These are phyloP conservation scores for Lasiosphaeriaceae sp. DNA, from an alignment of 495 filamentous ascomycete species.

Conservation along the genomic window DNA sequence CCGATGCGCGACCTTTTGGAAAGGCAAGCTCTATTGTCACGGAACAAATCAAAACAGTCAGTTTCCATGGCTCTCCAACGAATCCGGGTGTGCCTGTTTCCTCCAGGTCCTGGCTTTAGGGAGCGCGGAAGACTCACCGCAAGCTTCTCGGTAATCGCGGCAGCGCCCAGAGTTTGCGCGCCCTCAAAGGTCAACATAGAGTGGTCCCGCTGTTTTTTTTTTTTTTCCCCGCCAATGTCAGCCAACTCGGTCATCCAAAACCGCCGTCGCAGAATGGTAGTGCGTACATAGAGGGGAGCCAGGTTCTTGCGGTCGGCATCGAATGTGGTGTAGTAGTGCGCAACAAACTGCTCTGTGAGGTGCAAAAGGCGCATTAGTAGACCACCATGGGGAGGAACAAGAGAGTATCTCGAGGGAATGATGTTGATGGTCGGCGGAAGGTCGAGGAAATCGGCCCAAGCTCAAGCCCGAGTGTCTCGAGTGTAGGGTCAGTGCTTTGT, in stretches of 20 bases:
- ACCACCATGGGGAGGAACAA: neutral
- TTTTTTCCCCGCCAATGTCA: neutral
- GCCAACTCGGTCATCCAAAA: neutral
- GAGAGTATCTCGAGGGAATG: neutral
- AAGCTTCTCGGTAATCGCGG: slow-evolving; percentile 71
- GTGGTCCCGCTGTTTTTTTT: slow-evolving; percentile 57
- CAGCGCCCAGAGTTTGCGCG: slow-evolving; percentile 51
- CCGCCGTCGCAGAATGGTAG: neutral
- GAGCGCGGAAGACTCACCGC: slow-evolving; percentile 41
- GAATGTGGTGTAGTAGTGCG: slow-evolving; percentile 87
- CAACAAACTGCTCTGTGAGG: slow-evolving; percentile 69
- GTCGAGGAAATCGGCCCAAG: no score
- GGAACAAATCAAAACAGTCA: slow-evolving; percentile 30
- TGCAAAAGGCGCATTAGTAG: slow-evolving; percentile 5
- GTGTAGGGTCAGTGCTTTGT: no score
- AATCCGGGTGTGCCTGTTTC: neutral
- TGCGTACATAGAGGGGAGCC: slow-evolving; percentile 71
- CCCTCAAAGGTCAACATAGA: slow-evolving; percentile 96
- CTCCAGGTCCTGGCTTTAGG: neutral
- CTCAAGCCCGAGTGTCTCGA: no score
- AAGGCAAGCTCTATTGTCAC: slow-evolving; percentile 72
- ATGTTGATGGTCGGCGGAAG: neutral
- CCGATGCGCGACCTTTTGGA: slow-evolving; percentile 71
- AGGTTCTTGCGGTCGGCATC: slow-evolving; percentile 62
- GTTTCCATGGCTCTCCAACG: neutral